Conservation (phyloP, 208 protist species). For the Trypanosoma caninum region DNA sequence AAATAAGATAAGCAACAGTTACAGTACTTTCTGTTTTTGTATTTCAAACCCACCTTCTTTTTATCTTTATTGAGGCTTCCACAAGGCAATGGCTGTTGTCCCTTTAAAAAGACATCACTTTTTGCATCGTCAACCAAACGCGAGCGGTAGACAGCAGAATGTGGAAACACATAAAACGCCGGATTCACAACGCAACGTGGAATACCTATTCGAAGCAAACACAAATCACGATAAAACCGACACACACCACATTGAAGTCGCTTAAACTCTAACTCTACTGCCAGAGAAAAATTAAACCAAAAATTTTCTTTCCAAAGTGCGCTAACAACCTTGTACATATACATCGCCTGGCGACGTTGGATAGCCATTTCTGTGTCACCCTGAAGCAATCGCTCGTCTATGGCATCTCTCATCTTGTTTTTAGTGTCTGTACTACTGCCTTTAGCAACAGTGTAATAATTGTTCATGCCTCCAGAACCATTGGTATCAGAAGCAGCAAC, state of each 20-base stretch:
- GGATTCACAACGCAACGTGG: constrained; percentile 29
- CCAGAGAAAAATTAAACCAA: constrained; percentile 7
- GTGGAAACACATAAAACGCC: constrained; percentile 19
- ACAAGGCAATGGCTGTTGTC: neutral
- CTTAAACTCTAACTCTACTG: constrained; percentile 22
- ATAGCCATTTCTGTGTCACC: neutral
- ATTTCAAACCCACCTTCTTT: neutral
- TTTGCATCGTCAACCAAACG: constrained; percentile 4
- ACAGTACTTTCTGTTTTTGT: constrained; percentile 9
- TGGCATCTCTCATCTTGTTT: neutral
- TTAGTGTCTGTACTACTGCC: neutral
- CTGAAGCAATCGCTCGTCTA: neutral
- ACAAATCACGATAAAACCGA: constrained; percentile 20
- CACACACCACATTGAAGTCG: constrained; percentile 18
- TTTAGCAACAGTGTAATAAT: neutral
- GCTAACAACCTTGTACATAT: constrained; percentile 17
- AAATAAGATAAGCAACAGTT: constrained; percentile 11
- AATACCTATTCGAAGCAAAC: constrained; percentile 17
- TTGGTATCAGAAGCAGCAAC: neutral
- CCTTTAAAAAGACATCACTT: neutral
- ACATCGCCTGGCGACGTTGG: constrained; percentile 15
- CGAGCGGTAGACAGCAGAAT: constrained; percentile 18
- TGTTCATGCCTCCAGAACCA: neutral
- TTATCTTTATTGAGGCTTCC: neutral
- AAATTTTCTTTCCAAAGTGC: constrained; percentile 3